Conservation (phyloP, 208 protist genomes). For the Trypanosoma theileri region DNA sequence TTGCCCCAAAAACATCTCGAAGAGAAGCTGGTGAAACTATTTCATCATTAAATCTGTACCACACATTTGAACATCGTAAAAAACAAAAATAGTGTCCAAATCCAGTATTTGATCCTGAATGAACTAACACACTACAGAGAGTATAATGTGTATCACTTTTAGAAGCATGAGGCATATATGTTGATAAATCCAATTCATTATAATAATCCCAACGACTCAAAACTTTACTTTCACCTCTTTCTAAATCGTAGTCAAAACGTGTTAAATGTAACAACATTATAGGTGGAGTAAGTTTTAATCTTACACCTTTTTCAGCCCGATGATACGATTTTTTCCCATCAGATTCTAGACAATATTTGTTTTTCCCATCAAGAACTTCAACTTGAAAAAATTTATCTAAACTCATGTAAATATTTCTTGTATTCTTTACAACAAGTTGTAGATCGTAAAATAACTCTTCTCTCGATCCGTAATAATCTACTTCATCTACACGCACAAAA, state of each 20-base stretch:
- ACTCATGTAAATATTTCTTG: constrained; percentile 80
- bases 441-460: constrained; percentile 92
- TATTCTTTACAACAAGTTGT: constrained; percentile 89
- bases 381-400: constrained; percentile 87
- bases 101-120: constrained; percentile 84
- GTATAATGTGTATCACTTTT: constrained; percentile 76
- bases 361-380: constrained; percentile 92
- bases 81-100: constrained; percentile 92
- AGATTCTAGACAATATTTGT: constrained; percentile 89
- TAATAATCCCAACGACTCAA: constrained; percentile 86
- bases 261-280: constrained; percentile 90
- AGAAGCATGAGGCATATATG: constrained; percentile 75
- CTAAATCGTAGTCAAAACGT: constrained; percentile 89
- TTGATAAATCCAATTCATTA: constrained; percentile 75
- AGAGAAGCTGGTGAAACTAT: constrained; percentile 73
- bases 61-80: constrained; percentile 57
- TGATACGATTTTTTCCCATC: constrained; percentile 80
- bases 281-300: constrained; percentile 76
- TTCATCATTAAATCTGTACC: constrained; percentile 94
- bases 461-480: constrained; percentile 67
- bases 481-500: constrained; percentile 87
- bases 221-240: constrained; percentile 86
- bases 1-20: constrained; percentile 83
- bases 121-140: constrained; percentile 86
- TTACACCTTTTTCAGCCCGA: constrained; percentile 85